phyloP scores from a whole-genome alignment of 768 basidiomycete genomes.

The Terana coerulea region DNA sequence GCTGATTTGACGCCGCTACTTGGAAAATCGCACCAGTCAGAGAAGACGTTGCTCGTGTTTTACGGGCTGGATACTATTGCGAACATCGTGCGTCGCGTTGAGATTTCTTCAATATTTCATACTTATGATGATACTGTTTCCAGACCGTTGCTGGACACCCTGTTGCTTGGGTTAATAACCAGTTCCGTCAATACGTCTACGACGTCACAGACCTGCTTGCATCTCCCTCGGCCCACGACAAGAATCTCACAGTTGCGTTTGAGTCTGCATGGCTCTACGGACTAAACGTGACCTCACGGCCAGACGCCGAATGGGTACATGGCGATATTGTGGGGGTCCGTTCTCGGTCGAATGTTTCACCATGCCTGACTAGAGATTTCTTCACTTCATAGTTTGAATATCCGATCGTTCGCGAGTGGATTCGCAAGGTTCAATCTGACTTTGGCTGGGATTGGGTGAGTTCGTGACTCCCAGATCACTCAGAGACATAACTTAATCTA shows the following conservation, averaged over 20 bases:
- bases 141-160: constrained; percentile 49
- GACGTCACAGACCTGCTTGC: constrained; percentile 44
- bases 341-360: background rate
- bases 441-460: constrained; percentile 63
- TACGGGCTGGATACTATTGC: constrained; percentile 57
- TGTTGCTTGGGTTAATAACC: constrained; percentile 55
- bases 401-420: constrained; percentile 42
- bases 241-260: constrained; percentile 46
- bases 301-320: constrained; percentile 38
- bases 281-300: constrained; percentile 45
- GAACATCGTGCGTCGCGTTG: constrained; percentile 39
- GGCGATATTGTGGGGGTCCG: background rate
- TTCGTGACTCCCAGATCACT: background rate
- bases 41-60: constrained; percentile 42
- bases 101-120: background rate
- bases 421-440: constrained; percentile 50
- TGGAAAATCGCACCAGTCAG: background rate
- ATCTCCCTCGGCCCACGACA: constrained; percentile 29
- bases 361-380: background rate
- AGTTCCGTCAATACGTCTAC: constrained; percentile 51
- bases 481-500: background rate
- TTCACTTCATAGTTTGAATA: constrained; percentile 49
- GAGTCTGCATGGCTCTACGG: constrained; percentile 55
- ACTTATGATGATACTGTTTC: background rate
- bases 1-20: constrained; percentile 47